Base-by-base conservation (phyloP, 331 rosid genomes). In the Cydonia oblonga region DNA sequence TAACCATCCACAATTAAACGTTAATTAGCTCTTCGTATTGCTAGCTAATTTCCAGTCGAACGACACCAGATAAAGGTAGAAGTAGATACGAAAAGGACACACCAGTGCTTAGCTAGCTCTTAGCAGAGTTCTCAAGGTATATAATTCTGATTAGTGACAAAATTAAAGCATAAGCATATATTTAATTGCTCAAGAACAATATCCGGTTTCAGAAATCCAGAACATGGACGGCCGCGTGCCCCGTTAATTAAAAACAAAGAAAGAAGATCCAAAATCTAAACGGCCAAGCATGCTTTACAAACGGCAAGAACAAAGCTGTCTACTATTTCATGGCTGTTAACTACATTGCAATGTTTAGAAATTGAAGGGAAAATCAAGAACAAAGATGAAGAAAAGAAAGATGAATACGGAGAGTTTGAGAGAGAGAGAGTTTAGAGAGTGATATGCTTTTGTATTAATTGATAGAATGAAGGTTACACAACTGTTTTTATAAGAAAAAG, bases 261-360 rank as follows among this genome's bases (percentile, higher is more conserved):
- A 38, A 35, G 66, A 64, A 70, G 18, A 30, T 12, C 5, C 49
- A 42, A 42, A 42, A 44, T 63, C 35, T 12, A 51, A 64, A 40
- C 19, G 29, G 49, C 60, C 76, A 63, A 70, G 25, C 71, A 53
- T 70, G 72, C 76, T 29, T 4, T 53, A 20, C 51, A 62, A 24
- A 52, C 76, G 60, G 66, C 53, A 56, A 70, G 40, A 54, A 40
- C 72, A 77, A 71, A 53, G 76, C 40, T 51, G 18, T 56, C 33
- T 0, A 6, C 32, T 19, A 30, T 53, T 16, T 28, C n/a, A n/a
- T n/a, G n/a, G n/a, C n/a, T n/a, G n/a, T n/a, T n/a, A n/a, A n/a
- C n/a, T n/a, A n/a, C n/a, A n/a, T n/a, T n/a, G n/a, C n/a, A n/a
- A n/a, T n/a, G n/a, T n/a, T n/a, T n/a, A 25, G n/a, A n/a, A n/a